Conservation (phyloP, 2,329 filamentous ascomycete genomes). For the Thielaviopsis musarum region DNA sequence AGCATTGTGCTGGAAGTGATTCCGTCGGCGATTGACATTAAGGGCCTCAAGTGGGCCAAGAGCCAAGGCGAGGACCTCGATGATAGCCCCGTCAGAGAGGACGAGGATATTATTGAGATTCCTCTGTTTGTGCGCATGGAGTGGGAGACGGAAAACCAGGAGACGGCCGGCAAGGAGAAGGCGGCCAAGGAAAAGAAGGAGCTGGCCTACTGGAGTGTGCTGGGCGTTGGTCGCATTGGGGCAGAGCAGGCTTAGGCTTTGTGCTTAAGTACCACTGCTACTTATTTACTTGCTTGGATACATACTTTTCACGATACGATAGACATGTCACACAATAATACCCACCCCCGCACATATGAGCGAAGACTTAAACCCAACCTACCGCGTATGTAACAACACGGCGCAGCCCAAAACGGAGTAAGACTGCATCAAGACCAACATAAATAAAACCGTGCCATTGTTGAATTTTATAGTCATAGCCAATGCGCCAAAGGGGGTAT, state of each 20-base stretch:
- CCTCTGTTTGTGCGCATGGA: conserved; percentile 86
- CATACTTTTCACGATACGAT: conserved; percentile 1
- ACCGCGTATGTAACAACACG: no score
- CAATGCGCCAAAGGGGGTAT: neutral
- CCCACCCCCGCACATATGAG: neutral
- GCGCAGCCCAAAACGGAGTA: no score
- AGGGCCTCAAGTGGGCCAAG: conserved; percentile 19
- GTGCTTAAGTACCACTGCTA: no score
- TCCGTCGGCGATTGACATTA: conserved; percentile 36
- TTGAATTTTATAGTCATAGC: neutral
- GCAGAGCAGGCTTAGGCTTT: conserved; percentile 20
- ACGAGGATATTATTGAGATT: conserved; percentile 62
- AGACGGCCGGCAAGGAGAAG: conserved; percentile 39
- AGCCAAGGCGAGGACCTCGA: conserved; percentile 24
- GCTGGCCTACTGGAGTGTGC: conserved; percentile 86
- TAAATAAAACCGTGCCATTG: neutral
- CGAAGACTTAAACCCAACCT: neutral
- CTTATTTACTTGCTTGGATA: no score
- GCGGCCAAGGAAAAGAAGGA: conserved; percentile 64
- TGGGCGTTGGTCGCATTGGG: conserved; percentile 70
- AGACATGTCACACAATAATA: conserved; percentile 6
- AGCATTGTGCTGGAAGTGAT: conserved; percentile 86
- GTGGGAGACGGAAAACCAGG: conserved; percentile 60
- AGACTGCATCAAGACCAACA: neutral
- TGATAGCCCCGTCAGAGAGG: conserved; percentile 33